phyloP scores from a whole-genome alignment of 108 stramenopile species.

The Pseudonitzschia multiseries region DNA sequence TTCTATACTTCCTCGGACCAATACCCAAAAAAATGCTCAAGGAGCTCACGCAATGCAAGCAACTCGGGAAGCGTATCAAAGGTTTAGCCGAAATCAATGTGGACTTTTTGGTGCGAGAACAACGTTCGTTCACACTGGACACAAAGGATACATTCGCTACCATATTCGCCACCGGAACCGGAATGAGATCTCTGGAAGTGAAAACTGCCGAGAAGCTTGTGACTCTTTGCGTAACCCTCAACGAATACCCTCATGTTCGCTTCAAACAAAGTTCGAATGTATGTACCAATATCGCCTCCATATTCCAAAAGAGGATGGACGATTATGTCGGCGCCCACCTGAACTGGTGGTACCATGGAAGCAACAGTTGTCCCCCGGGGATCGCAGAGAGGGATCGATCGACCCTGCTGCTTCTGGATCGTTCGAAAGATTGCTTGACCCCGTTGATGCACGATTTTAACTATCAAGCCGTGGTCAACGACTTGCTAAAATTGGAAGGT shows the following conservation, averaged over 20 bases:
- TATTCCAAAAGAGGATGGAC: conserved; percentile 87
- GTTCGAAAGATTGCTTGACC: conserved; percentile 89
- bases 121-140: conserved; percentile 88
- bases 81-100: conserved; percentile 89
- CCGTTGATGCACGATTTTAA: conserved; percentile 98
- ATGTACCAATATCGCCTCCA: conserved; percentile 67
- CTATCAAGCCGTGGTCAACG: conserved; percentile 97
- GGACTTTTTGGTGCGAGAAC: conserved; percentile 91
- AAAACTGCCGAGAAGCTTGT: conserved; percentile 82
- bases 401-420: conserved; percentile 90
- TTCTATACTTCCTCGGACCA: conserved; percentile 85
- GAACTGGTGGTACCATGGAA: conserved; percentile 90
- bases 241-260: conserved; percentile 96
- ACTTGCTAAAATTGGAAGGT: conserved; percentile 84
- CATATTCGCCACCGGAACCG: conserved; percentile 38
- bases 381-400: conserved; percentile 67
- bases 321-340: conserved; percentile 73
- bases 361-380: conserved; percentile 55
- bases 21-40: conserved; percentile 67
- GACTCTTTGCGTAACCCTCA: conserved; percentile 93
- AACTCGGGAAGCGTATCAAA: conserved; percentile 83
- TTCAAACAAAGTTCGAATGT: conserved; percentile 62
- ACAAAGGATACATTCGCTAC: conserved; percentile 55
- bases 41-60: conserved; percentile 81
- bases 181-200: conserved; percentile 35